A percentile compares a stretch with the other conserved stretches of the same genome.
Evolutionary conservation across 108 stramenopile genomes (phyloP).

Genomic region (Nannochloropsis salina): DNA sequence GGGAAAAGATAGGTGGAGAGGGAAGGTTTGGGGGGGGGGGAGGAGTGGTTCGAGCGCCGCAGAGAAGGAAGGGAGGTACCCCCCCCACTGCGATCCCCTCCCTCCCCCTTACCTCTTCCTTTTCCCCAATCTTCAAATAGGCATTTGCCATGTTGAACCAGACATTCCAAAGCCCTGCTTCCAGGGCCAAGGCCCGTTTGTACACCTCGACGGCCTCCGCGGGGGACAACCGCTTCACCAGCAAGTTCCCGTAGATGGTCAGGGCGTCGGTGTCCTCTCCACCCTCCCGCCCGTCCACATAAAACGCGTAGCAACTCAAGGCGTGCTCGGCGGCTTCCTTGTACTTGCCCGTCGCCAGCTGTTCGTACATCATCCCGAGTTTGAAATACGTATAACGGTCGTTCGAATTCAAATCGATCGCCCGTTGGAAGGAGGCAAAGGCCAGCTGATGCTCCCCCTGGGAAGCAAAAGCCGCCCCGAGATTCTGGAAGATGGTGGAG

Average conservation of each 20-base stretch:
- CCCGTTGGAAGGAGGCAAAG: constrained; percentile 48
- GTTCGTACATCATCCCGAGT: constrained; percentile 48
- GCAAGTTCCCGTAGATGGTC: constrained; percentile 42
- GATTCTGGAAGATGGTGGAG: background rate
- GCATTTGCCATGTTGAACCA: constrained; percentile 46
- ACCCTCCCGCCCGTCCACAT: background rate
- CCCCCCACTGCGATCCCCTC: background rate
- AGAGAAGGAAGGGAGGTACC: background rate
- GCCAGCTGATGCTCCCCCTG: constrained; percentile 36
- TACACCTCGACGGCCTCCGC: constrained; percentile 32
- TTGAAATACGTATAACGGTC: constrained; percentile 42
- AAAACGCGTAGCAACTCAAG: constrained; percentile 36
- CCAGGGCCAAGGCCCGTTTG: constrained; percentile 28
- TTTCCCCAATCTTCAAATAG: constrained; percentile 36
- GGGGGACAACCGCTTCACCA: background rate
- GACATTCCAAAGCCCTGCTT: constrained; percentile 28
- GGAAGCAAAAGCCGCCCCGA: background rate
- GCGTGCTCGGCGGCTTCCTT: constrained; percentile 45
- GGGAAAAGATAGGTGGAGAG: background rate
- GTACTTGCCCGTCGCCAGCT: constrained; percentile 44
- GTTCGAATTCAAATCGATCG: constrained; percentile 26
- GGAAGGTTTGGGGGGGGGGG: background rate
- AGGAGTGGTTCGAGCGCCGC: background rate
- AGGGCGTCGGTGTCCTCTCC: constrained; percentile 44
- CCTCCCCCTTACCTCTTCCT: constrained; percentile 30